Conservation (phyloP, 768 basidiomycete genomes). For the Boletus reticuloceps region DNA sequence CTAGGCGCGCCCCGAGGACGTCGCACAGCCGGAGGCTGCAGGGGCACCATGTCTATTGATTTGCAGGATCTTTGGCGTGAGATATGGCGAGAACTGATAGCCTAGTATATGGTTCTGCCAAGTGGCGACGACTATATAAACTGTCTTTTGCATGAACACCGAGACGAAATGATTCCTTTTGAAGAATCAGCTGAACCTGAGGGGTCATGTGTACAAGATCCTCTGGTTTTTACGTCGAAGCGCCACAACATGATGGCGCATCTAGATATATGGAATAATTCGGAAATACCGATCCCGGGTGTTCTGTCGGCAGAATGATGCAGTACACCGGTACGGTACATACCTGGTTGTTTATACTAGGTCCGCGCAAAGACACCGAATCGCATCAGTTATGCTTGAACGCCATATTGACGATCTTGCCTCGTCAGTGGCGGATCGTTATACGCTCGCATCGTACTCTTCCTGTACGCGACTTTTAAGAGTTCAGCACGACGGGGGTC, state of each 20-base stretch:
- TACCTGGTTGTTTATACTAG: neutral
- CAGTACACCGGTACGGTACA: neutral
- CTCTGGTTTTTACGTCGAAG: neutral
- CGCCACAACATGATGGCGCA: neutral
- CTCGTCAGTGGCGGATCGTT: slow-evolving; percentile 16
- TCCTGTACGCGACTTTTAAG: neutral
- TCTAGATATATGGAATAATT: neutral
- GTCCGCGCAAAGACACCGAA: neutral
- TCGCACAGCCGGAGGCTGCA: neutral
- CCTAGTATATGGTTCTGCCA: neutral
- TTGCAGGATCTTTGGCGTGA: neutral
- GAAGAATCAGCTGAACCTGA: neutral
- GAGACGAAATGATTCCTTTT: neutral
- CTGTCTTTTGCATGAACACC: neutral
- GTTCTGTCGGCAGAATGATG: neutral
- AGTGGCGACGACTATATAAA: neutral
- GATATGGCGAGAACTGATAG: neutral
- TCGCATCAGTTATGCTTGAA: neutral
- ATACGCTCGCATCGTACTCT: neutral
- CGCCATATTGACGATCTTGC: slow-evolving; percentile 9
- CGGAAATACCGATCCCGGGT: neutral
- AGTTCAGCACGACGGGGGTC: neutral
- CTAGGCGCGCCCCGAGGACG: neutral
- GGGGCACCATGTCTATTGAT: slow-evolving; percentile 3
- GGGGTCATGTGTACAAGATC: neutral